phyloP scores from a whole-genome alignment of 345 rosid genomes.

The Microcos paniculata region DNA sequence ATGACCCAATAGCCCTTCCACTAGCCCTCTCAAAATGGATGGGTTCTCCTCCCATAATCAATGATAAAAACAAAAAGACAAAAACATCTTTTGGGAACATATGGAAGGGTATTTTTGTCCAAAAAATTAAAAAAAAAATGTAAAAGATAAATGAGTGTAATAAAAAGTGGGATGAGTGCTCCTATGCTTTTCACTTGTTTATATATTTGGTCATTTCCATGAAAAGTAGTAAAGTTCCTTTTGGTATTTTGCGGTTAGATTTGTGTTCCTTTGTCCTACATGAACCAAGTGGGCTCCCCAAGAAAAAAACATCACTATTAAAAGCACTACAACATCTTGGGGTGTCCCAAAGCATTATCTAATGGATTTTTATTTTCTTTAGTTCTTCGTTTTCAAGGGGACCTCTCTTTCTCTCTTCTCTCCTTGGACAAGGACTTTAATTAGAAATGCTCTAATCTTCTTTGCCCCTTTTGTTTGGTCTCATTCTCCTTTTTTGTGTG shows the following conservation, averaged over 20 bases:
- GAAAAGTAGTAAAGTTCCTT: constrained; percentile 43
- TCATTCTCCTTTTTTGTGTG: background rate
- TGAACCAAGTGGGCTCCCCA: constrained; percentile 23
- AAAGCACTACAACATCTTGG: background rate
- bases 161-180: constrained; percentile 5
- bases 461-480: background rate
- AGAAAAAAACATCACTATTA: background rate
- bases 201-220: constrained; percentile 43
- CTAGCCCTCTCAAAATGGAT: constrained; percentile 28
- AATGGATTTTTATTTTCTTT: background rate
- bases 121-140: too few species aligned
- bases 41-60: background rate
- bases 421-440: constrained; percentile 1
- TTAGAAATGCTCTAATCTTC: background rate
- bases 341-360: constrained; percentile 9
- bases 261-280: constrained; percentile 31
- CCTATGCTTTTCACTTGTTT: constrained; percentile 34
- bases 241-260: constrained; percentile 48
- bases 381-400: background rate
- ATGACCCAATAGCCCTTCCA: constrained; percentile 21
- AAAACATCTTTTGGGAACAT: constrained; percentile 9
- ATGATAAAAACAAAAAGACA: background rate
- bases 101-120: constrained; percentile 16
- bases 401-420: background rate
- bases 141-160: background rate